Percentiles rank a stretch among this genome's conserved stretches.
phyloP scores from a whole-genome alignment of 768 basidiomycete genomes.

The Mycena chlorophos region DNA sequence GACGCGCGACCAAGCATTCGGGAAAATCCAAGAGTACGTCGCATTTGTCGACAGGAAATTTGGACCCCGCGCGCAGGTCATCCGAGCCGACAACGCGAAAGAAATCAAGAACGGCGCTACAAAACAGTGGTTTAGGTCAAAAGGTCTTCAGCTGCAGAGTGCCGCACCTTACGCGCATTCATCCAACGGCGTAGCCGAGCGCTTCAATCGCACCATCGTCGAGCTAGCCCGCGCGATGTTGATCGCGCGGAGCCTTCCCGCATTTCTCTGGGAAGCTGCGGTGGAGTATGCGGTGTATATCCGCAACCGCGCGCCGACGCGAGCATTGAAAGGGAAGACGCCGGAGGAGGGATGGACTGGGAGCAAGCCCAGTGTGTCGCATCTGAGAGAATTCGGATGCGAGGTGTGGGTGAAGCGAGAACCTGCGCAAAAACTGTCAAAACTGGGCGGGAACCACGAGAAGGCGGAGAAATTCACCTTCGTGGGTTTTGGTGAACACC shows the following conservation, averaged over 20 bases:
- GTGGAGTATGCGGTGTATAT: slow-evolving; percentile 26
- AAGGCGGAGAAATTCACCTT: slow-evolving; percentile 18
- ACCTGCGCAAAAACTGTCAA: slow-evolving; percentile 10
- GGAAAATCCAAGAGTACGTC: slow-evolving; percentile 9
- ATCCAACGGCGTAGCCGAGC: slow-evolving; percentile 43
- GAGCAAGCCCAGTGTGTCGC: slow-evolving; percentile 12
- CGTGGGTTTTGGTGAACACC: slow-evolving; percentile 13
- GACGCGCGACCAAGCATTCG: slow-evolving; percentile 5
- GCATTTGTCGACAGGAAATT: slow-evolving; percentile 5
- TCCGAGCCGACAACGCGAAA: slow-evolving; percentile 33
- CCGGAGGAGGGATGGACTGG: slow-evolving; percentile 13
- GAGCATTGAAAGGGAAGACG: slow-evolving; percentile 14
- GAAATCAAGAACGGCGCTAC: slow-evolving; percentile 31
- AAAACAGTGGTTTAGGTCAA: slow-evolving; percentile 19
- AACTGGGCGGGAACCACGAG: slow-evolving; percentile 12
- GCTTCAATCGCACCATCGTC: slow-evolving; percentile 34
- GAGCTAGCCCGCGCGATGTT: slow-evolving; percentile 36
- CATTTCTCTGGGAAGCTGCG: slow-evolving; percentile 27
- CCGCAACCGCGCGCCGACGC: slow-evolving; percentile 20
- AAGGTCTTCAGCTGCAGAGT: slow-evolving; percentile 32
- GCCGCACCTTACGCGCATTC: slow-evolving; percentile 38
- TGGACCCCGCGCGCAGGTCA: slow-evolving; percentile 6
- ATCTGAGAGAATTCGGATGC: slow-evolving; percentile 13
- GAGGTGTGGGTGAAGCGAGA: slow-evolving; percentile 21
- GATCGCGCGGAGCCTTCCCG: slow-evolving; percentile 22